These are phyloP conservation scores for Benincasa hispida DNA, from an alignment of 306 rosid species.

Conservation along the genomic window DNA sequence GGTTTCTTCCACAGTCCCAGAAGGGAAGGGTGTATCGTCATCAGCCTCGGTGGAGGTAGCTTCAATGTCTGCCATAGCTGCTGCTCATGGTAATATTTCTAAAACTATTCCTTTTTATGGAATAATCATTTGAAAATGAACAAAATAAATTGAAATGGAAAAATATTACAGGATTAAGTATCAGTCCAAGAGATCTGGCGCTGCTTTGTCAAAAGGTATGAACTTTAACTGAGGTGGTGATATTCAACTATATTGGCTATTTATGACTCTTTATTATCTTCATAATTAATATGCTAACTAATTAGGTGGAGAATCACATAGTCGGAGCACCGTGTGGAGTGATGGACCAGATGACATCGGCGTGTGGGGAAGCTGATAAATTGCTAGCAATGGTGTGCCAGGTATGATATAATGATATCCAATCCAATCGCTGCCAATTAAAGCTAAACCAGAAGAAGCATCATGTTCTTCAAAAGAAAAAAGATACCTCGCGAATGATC, in stretches of 20 bases:
- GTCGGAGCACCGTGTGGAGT: constrained; percentile 99
- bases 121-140: neutral
- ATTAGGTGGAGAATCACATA: constrained; percentile 93
- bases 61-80: constrained; percentile 89
- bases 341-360: constrained; percentile 99
- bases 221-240: neutral
- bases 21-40: constrained; percentile 98
- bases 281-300: neutral
- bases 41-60: constrained; percentile 99
- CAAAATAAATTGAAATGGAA: neutral
- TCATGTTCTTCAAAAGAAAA: neutral
- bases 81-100: constrained; percentile 57
- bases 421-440: neutral
- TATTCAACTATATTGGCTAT: neutral
- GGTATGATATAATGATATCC: constrained; percentile 46
- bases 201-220: constrained; percentile 91
- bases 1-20: constrained; percentile 93
- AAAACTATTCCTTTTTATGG: neutral
- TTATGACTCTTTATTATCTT: neutral
- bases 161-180: constrained; percentile 44
- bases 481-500: neutral
- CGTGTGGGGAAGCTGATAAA: constrained; percentile 93
- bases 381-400: constrained; percentile 98
- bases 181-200: constrained; percentile 76
- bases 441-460: neutral